Evolutionary conservation across 306 rosid species (phyloP), one percentile per base, ranked within the genome.

Genomic region (Boehmeria nivea): DNA sequence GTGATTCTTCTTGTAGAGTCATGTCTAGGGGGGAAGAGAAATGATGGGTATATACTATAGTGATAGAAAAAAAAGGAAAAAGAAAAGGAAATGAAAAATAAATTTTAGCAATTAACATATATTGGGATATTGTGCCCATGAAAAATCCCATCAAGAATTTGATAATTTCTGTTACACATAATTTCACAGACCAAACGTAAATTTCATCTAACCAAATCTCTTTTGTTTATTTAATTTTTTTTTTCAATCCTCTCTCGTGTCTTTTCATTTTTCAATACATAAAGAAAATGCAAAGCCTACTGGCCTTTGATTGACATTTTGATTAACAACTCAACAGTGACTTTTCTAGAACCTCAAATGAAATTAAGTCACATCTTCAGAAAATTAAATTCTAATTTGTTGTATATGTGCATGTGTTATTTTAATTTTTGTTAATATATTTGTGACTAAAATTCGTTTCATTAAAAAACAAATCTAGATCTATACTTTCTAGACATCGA

Each of bases 61-160:
- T 57, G 21, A 40, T 40, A 24, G n/a, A n/a, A n/a, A n/a, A n/a
- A 39, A 20, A 13, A 40, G 39, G 50, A 27, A 31, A 15, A 48
- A 19, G 53, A 16, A n/a, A n/a, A n/a, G n/a, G n/a, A n/a, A n/a
- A n/a, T n/a, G n/a, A n/a, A n/a, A n/a, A n/a, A n/a, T n/a, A n/a
- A n/a, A n/a, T n/a, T n/a, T n/a, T n/a, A n/a, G n/a, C n/a, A n/a
- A n/a, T n/a, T n/a, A n/a, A n/a, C 11, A 33, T 33, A 33, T 33
- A 33, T 33, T 33, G 38, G 45, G 59, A 31, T 40, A 16, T 4
- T 43, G 48, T 54, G 59, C 63, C 63, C 63, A 58, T 25, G 63
- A 40, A 43, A 58, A 42, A 58, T 58, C 51, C 63, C 51, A 42
- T 58, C 63, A 42, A 18, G 5, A 42, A 24, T 10, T 14, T 18